Conservation (phyloP, 2,329 filamentous ascomycete genomes). For the Fusarium odoratissimum region DNA sequence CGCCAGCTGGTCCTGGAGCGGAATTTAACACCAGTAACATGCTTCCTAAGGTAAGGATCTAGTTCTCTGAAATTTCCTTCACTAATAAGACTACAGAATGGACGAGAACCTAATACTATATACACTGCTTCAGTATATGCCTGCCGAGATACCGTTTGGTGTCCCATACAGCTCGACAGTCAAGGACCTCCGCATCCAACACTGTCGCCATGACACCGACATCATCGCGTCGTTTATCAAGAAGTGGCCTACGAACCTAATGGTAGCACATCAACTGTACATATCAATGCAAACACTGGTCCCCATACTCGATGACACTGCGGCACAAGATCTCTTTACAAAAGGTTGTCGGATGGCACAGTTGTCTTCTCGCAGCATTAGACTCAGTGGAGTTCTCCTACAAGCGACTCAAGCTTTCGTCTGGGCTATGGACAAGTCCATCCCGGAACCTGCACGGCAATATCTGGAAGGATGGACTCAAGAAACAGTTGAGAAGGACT, state of each 20-base stretch:
- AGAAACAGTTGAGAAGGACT: not conserved
- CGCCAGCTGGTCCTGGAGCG: not conserved
- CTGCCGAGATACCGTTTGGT: not conserved
- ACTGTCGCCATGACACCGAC: not conserved
- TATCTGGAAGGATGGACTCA: not conserved
- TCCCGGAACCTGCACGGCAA: not conserved
- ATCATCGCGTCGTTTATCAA: not conserved
- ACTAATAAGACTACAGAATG: not conserved
- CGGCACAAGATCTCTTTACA: not conserved
- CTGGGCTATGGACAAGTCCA: not conserved
- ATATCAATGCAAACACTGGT: not conserved
- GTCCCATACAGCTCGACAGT: not conserved
- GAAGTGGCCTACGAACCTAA: not conserved
- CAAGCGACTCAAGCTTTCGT: not conserved
- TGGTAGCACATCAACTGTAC: not conserved
- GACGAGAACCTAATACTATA: not conserved
- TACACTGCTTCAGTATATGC: not conserved
- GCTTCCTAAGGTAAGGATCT: not conserved
- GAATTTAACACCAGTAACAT: not conserved
- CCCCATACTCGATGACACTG: not conserved
- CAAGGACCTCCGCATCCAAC: not conserved
- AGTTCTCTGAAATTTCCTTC: rapidly evolving
- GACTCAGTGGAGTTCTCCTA: not conserved
- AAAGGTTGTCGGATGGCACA: not conserved
- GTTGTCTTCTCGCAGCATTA: not conserved